These are phyloP conservation scores for Rubia peregrina DNA, from an alignment of 305 asterid species.

Conservation along the genomic window DNA sequence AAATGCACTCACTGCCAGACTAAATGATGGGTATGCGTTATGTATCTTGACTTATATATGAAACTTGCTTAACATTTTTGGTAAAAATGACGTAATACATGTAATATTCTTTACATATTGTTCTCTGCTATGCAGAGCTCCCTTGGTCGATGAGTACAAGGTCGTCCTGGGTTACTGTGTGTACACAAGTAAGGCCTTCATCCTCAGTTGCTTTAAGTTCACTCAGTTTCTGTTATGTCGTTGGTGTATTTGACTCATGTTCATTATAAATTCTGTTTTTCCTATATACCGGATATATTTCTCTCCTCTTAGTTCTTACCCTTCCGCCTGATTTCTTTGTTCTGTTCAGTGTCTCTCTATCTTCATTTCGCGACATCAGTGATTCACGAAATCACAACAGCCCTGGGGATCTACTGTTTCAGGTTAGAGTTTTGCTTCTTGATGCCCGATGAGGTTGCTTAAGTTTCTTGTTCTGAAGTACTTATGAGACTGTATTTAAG, in stretches of 20 bases:
- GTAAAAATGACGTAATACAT: background rate
- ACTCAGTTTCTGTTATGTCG: background rate
- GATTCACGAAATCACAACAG: conserved; percentile 81
- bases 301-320: background rate
- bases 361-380: conserved; percentile 78
- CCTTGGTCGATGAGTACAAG: conserved; percentile 79
- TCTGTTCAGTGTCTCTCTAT: conserved; percentile 54
- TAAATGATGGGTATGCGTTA: conserved; percentile 68
- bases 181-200: conserved; percentile 47
- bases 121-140: conserved; percentile 47
- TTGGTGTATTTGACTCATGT: background rate
- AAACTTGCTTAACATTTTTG: background rate
- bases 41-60: conserved; percentile 7
- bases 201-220: background rate
- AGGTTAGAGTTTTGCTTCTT: conserved; percentile 40
- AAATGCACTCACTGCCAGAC: conserved; percentile 82
- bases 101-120: background rate
- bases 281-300: background rate
- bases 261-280: background rate
- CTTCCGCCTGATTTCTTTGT: background rate
- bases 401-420: conserved; percentile 83
- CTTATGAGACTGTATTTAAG: background rate
- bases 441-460: background rate
- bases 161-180: conserved; percentile 66
- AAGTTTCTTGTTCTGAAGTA: background rate